Evolutionary conservation across 768 basidiomycete species (phyloP).

Genomic region (Leucocoprinus leucothites): DNA sequence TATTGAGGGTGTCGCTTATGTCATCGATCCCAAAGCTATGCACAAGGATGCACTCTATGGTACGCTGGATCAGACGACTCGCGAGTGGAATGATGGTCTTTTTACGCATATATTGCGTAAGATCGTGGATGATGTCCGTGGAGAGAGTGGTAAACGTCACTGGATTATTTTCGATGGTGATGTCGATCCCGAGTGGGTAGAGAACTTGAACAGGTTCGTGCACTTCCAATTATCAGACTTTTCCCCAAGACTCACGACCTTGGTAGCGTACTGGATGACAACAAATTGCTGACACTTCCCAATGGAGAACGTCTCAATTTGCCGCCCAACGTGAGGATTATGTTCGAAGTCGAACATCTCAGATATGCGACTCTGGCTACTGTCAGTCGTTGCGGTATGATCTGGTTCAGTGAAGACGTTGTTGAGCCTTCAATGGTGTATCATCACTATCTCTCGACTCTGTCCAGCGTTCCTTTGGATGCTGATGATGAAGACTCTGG

Average conservation of each 20-base stretch:
- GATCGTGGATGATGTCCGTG: conserved; percentile 97
- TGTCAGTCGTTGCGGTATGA: conserved; percentile 99
- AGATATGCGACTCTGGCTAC: conserved; percentile 97
- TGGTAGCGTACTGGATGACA: conserved; percentile 93
- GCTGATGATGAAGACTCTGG: conserved; percentile 81
- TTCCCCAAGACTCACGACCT: conserved; percentile 12
- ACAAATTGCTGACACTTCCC: conserved; percentile 93
- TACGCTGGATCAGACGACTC: conserved; percentile 92
- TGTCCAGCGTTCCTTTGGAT: conserved; percentile 75
- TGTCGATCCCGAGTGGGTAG: conserved; percentile 99
- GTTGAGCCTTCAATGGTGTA: conserved; percentile 91
- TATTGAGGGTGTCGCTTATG: conserved; percentile 88
- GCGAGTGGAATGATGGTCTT: conserved; percentile 98
- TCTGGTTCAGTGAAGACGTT: conserved; percentile 99
- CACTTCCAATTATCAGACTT: background rate
- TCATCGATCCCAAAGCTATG: conserved; percentile 99
- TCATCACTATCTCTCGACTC: conserved; percentile 77
- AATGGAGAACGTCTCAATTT: conserved; percentile 98
- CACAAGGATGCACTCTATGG: conserved; percentile 98
- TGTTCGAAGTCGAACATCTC: conserved; percentile 99
- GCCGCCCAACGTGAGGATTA: conserved; percentile 95
- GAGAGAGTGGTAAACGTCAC: conserved; percentile 93
- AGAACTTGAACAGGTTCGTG: conserved; percentile 93
- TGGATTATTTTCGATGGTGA: conserved; percentile 99
- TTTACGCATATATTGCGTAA: conserved; percentile 98